A percentile compares a stretch with the other conserved stretches of the same genome.
phyloP scores from a whole-genome alignment of 2,329 filamentous ascomycete species.

The Coniochaeta sp. region DNA sequence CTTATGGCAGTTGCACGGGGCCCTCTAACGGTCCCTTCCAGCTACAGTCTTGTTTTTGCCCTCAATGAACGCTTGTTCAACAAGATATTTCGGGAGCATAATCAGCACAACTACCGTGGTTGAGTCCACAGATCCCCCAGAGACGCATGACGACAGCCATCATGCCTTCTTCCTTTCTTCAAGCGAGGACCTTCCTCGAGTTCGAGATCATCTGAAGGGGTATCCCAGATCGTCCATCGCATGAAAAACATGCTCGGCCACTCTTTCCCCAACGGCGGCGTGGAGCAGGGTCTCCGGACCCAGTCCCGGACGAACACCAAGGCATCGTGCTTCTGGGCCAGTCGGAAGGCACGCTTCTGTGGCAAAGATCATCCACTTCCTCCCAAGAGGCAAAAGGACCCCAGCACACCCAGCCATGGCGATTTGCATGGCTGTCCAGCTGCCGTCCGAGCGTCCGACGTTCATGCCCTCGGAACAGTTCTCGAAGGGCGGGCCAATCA shows the following conservation, averaged over 20 bases:
- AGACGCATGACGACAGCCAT: not conserved
- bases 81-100: not conserved
- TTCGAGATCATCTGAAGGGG: not conserved
- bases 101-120: not conserved
- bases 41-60: not conserved
- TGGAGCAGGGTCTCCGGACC: not conserved
- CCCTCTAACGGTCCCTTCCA: not conserved
- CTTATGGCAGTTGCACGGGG: not conserved
- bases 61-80: not conserved
- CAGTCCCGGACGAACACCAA: not conserved
- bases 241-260: not conserved
- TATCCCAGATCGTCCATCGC: conserved; percentile 1
- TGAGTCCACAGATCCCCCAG: not conserved
- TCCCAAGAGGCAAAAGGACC: not conserved
- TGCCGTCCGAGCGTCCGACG: conserved; percentile 4
- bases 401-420: not conserved
- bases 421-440: not conserved
- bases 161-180: too few species aligned
- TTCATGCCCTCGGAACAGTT: conserved; percentile 6
- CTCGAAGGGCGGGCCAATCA: conserved; percentile 4
- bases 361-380: not conserved
- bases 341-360: not conserved
- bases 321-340: not conserved
- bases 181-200: too few species aligned
- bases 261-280: not conserved